Conservation (phyloP, 768 basidiomycete species). For the Macrocybe gigantea region DNA sequence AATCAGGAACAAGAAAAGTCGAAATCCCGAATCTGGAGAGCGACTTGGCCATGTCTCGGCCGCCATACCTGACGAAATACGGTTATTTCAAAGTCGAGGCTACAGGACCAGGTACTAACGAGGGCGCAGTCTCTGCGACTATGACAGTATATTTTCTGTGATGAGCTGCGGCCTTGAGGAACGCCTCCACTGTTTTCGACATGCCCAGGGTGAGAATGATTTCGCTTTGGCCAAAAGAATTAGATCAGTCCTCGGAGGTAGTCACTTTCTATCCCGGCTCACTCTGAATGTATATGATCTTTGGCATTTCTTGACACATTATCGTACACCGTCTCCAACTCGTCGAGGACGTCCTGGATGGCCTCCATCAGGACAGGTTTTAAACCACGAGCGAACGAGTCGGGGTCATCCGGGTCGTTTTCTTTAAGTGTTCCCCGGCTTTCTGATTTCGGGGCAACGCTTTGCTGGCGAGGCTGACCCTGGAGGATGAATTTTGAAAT, state of each 20-base stretch:
- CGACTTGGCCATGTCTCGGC: constrained; percentile 78
- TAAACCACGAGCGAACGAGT: constrained; percentile 69
- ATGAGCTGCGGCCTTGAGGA: constrained; percentile 86
- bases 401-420: constrained; percentile 69
- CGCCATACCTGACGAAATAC: constrained; percentile 56
- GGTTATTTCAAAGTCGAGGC: constrained; percentile 2
- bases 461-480: constrained; percentile 63
- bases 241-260: constrained; percentile 1
- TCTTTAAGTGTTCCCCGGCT: constrained; percentile 55
- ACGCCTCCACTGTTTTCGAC: constrained; percentile 90
- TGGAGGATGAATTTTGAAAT: constrained; percentile 81
- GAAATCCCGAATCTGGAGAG: constrained; percentile 81
- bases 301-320: constrained; percentile 90
- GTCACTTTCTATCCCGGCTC: constrained; percentile 21
- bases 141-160: constrained; percentile 93
- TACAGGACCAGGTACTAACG: constrained; percentile 44
- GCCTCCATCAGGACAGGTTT: constrained; percentile 97
- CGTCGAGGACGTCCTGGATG: constrained; percentile 93
- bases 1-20: constrained; percentile 96
- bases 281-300: constrained; percentile 99
- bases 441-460: constrained; percentile 38
- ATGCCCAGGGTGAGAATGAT: constrained; percentile 93
- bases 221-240: constrained; percentile 50
- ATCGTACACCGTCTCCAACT: constrained; percentile 93
- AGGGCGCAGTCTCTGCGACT: constrained; percentile 92